Evolutionary conservation across 108 stramenopile species (phyloP), one percentile per base, ranked within the genome.

Genomic region (Bacterosira constricta): DNA sequence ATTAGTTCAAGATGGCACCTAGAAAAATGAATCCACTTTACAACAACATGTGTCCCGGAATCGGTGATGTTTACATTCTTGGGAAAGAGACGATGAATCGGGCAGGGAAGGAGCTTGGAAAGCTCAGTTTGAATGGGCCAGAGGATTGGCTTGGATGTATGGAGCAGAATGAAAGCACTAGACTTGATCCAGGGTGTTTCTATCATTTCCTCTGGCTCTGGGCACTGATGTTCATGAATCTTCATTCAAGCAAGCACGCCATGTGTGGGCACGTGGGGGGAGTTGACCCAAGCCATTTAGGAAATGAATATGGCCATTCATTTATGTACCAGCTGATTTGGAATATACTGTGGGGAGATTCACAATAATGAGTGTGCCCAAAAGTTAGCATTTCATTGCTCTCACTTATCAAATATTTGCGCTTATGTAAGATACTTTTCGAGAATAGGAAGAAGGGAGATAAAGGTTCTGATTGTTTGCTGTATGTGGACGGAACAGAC

Each of bases 401-500:
- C n/a, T n/a, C n/a, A n/a, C n/a, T n/a, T n/a, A n/a, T n/a, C n/a
- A n/a, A n/a, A n/a, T n/a, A n/a, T n/a, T n/a, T n/a, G n/a, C n/a
- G n/a, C n/a, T n/a, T n/a, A n/a, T n/a, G n/a, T n/a, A n/a, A n/a
- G n/a, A n/a, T n/a, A n/a, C n/a, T n/a, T n/a, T n/a, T n/a, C n/a
- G n/a, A n/a, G n/a, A n/a, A n/a, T n/a, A n/a, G n/a, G n/a, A n/a
- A n/a, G 13, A 49, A 49, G 20, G 17, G 17, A 6, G 13, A 49
- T 18, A 49, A 17, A 5, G 47, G 47, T 18, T 17, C 6, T 49
- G 47, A 49, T 49, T 56, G 8, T 30, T n/a, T 56, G 4, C 15
- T 56, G 55, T 9, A 6, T 9, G 20, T 47, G 20, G 45, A 49
- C 31, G 63, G 63, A 25, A 50, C 32, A 9, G 63, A 64, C 26